Conservation (phyloP, 1,139 yeast species). For the Blastobotrys malaysiensis region DNA sequence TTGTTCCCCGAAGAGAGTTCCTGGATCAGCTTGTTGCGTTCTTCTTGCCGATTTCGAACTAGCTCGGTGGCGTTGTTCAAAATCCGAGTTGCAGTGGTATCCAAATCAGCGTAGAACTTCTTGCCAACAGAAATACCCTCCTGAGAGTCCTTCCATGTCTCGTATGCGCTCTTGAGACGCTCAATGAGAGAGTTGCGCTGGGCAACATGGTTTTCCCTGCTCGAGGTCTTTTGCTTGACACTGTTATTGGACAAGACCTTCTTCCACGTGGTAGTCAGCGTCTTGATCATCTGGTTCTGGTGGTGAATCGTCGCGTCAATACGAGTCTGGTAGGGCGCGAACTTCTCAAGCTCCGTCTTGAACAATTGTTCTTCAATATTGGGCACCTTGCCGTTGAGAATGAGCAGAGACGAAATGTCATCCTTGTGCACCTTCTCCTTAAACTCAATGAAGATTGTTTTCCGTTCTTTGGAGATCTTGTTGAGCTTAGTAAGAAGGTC, state of each 20-base stretch:
- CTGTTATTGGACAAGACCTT: constrained; percentile 44
- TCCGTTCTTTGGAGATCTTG: constrained; percentile 53
- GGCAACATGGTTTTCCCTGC: constrained; percentile 36
- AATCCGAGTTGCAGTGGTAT: constrained; percentile 41
- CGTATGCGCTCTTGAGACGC: constrained; percentile 45
- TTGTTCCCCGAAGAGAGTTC: constrained; percentile 6
- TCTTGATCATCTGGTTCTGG: constrained; percentile 53
- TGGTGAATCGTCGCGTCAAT: constrained; percentile 62
- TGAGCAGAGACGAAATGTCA: constrained; percentile 74
- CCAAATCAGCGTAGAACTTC: constrained; percentile 56
- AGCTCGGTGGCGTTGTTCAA: constrained; percentile 36
- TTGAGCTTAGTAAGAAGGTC: constrained; percentile 42
- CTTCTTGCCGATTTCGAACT: constrained; percentile 35
- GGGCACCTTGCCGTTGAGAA: constrained; percentile 56
- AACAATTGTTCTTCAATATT: constrained; percentile 59
- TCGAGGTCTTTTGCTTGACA: constrained; percentile 35
- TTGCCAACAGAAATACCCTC: constrained; percentile 58
- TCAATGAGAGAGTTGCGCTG: constrained; percentile 40
- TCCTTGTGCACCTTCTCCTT: constrained; percentile 72
- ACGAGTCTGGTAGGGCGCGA: constrained; percentile 61
- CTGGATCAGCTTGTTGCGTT: constrained; percentile 25
- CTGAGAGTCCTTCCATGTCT: constrained; percentile 52
- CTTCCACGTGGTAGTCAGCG: constrained; percentile 55
- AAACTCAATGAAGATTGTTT: constrained; percentile 54
- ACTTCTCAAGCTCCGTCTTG: constrained; percentile 70